phyloP scores from a whole-genome alignment of 371 early-diverging fungal genomes.

The Mortierella sp. region DNA sequence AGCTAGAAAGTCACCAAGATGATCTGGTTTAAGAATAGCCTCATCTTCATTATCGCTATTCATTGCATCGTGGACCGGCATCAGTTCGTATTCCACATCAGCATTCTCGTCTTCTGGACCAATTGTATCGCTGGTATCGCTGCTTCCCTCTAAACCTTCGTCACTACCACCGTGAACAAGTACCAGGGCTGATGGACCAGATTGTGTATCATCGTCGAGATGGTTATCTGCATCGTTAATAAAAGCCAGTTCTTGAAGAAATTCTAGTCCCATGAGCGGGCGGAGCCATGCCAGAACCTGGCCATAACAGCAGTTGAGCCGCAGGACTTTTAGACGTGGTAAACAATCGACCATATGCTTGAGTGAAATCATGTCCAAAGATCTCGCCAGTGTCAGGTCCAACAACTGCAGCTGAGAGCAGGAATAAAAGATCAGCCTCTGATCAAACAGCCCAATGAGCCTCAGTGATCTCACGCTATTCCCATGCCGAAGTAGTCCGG shows the following conservation, averaged over 20 bases:
- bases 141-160: not conserved
- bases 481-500: not conserved
- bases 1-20: constrained; percentile 21
- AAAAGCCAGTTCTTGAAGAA: constrained; percentile 8
- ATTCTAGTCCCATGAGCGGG: not conserved
- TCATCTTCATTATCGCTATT: constrained; percentile 1
- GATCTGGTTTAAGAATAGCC: not conserved
- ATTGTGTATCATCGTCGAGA: not conserved
- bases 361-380: not conserved
- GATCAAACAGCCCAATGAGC: constrained; percentile 5
- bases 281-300: constrained; percentile 12
- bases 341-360: constrained; percentile 8
- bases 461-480: not conserved
- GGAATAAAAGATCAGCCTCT: not conserved
- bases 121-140: not conserved
- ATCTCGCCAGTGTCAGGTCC: constrained; percentile 12
- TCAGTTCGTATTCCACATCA: not conserved
- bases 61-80: not conserved
- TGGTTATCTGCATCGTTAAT: not conserved
- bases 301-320: constrained; percentile 20
- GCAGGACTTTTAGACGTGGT: constrained; percentile 10
- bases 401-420: constrained; percentile 11
- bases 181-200: not conserved
- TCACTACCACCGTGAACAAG: not conserved
- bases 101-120: not conserved